Evolutionary conservation across 371 early-diverging fungal genomes (phyloP), one percentile per base, ranked within the genome.

Genomic region (Batkoa obscura): DNA sequence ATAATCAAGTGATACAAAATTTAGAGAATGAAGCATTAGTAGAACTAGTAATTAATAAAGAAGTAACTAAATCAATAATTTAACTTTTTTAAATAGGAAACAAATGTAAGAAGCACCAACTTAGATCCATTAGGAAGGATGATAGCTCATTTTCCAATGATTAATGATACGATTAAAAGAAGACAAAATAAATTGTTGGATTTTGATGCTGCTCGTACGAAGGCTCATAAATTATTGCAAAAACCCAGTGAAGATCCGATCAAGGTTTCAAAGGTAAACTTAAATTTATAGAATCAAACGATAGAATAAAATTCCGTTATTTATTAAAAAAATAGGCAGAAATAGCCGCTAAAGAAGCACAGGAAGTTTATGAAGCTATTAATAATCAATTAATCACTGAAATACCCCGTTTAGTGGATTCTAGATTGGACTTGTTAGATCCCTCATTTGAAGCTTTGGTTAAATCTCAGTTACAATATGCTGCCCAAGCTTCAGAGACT

Each of bases 401-500:
- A 61, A 75, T 96, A 35, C 96, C 98, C 23, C 79, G 83, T 63
- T 73, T 95, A 2, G 77, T 97, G 38, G 87, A 88, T 56, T 61
- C 87, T 30, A 74, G 94, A 23, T 84, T 92, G 0, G 80, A 87
- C 1, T 89, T 87, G 56, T 64, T 94, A 35, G 90, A 94, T 50
- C 96, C 97, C 1, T 81, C 85, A 1, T 91, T 96, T 64, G 93
- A 93, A 67, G 94, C 94, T 0, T 68, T 94, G 2, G 82, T 94
- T 57, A 89, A 90, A 68, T 69, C 83, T 2, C 93, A 96, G 62
- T 64, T 88, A 3, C 72, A 76, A 55, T 93, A 23, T 60, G 55
- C 17, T 38, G 63, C 43, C 35, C 38, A 34, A 37, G n/a, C 38
- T 38, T 17, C 35, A 36, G 15, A 9, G 5, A n/a, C n/a, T n/a